Evolutionary conservation across 2,329 filamentous ascomycete species (phyloP), one percentile per base, ranked within the genome.

Genomic region (Arthrinium puccinioides): DNA sequence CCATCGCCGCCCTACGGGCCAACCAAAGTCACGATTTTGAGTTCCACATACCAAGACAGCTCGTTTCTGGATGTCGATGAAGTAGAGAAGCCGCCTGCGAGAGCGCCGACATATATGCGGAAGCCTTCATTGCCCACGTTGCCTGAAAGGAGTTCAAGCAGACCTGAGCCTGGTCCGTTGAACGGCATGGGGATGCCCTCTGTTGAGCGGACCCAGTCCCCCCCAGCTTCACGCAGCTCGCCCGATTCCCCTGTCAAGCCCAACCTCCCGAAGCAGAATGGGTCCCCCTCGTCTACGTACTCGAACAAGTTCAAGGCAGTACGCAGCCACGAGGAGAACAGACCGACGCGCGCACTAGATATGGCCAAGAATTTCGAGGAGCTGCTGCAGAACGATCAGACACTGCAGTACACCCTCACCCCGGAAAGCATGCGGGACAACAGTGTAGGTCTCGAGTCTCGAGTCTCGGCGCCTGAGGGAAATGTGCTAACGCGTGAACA

Each of bases 361-460:
- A 75, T 82, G 33, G 74, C 76, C 9, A 76, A 74, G 32, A 79
- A 84, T 48, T 82, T 92, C 51, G 86, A 92, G 52, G 74, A 88
- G 48, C 68, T 90, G 35, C 89, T 92, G 44, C 78, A 85, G 39
- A 88, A 85, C 56, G 82, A 87, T 49, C 78, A 88, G 54, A 90
- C 86, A 2, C 80, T 90, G 29, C 85, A 86, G 49, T 90, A 84
- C 56, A 90, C 86, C 2, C 67, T 90, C 20, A 92, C 86, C 0
- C 85, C 86, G 0, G 79, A 84, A 53, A 85, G 73, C 48, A 86
- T 90, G 74, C 80, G 84, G 43, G 75, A 85, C 46, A 79, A 86
- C n/a, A n/a, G n/a, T 58, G 82, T 85, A 64, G 63, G 75, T 67
- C 25, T n/a, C n/a, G n/a, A n/a, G n/a, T n/a, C n/a, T 33, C 21